Conservation (phyloP, 805 yeast species). For the Kodamaea leandrae region DNA sequence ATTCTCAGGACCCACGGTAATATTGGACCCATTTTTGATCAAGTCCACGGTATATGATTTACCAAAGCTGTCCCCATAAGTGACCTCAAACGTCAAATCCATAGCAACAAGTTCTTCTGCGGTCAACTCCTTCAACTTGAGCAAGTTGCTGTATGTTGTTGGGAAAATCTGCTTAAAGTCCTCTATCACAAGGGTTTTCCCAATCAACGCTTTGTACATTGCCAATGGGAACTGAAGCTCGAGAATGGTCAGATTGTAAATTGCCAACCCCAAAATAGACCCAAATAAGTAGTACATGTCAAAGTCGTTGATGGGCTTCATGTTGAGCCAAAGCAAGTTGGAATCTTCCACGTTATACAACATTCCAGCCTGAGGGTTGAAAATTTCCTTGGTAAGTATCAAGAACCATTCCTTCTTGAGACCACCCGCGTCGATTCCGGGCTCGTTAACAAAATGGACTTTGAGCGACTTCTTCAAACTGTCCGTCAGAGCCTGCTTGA, state of each 20-base stretch:
- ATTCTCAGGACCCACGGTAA: slow-evolving; percentile 58
- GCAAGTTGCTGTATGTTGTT: slow-evolving; percentile 43
- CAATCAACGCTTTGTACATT: slow-evolving; percentile 70
- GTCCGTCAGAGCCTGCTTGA: slow-evolving; percentile 46
- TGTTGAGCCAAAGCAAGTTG: slow-evolving; percentile 70
- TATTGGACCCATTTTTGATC: slow-evolving; percentile 53
- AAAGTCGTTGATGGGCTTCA: slow-evolving; percentile 39
- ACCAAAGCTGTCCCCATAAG: slow-evolving; percentile 51
- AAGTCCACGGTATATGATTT: slow-evolving; percentile 47
- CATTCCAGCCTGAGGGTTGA: slow-evolving; percentile 66
- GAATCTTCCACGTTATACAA: slow-evolving; percentile 69
- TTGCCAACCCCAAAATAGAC: slow-evolving; percentile 82
- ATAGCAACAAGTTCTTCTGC: slow-evolving; percentile 41
- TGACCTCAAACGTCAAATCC: slow-evolving; percentile 58
- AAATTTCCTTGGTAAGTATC: slow-evolving; percentile 65
- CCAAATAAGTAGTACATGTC: slow-evolving; percentile 79
- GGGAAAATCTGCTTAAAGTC: slow-evolving; percentile 76
- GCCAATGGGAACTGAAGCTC: slow-evolving; percentile 77
- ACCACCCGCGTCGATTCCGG: slow-evolving; percentile 96
- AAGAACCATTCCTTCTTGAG: slow-evolving; percentile 91
- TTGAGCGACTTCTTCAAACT: slow-evolving; percentile 73
- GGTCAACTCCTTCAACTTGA: slow-evolving; percentile 25
- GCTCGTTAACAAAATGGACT: slow-evolving; percentile 82
- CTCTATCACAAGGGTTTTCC: slow-evolving; percentile 49
- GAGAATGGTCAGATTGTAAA: slow-evolving; percentile 83